Conservation (phyloP, 108 stramenopile genomes). For the Parietichytrium sp. region DNA sequence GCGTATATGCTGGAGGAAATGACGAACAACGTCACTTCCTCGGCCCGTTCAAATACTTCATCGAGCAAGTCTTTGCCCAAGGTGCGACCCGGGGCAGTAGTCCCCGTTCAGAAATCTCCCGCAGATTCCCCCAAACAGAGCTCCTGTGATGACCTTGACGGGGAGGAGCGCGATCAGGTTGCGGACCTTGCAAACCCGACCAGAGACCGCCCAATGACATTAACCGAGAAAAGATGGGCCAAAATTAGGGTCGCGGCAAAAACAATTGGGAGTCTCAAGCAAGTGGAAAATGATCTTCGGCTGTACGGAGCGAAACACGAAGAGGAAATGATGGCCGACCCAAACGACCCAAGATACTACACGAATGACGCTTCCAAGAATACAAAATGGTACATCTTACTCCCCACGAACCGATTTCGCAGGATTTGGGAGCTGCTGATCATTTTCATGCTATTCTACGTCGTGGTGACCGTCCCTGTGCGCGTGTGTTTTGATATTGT, state of each 20-base stretch:
- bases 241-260: constrained; percentile 5
- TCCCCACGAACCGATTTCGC: background rate
- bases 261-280: background rate
- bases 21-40: too few relatives aligned
- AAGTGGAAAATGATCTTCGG: constrained; percentile 12
- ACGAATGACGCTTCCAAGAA: background rate
- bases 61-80: too few relatives aligned
- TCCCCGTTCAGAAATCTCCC: too few relatives aligned
- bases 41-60: too few relatives aligned
- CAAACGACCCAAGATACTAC: background rate
- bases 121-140: too few relatives aligned
- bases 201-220: too few relatives aligned
- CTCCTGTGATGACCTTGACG: too few relatives aligned
- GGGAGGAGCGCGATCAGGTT: too few relatives aligned
- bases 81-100: too few relatives aligned
- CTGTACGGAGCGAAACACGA: background rate
- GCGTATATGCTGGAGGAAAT: too few relatives aligned
- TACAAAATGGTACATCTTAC: background rate
- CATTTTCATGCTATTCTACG: background rate
- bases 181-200: too few relatives aligned
- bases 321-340: background rate
- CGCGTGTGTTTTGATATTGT: constrained; percentile 21
- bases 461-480: constrained; percentile 1
- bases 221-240: background rate
- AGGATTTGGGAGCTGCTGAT: background rate